Conservation (phyloP, 352 stramenopile genomes). For the Phytophthora pisi region DNA sequence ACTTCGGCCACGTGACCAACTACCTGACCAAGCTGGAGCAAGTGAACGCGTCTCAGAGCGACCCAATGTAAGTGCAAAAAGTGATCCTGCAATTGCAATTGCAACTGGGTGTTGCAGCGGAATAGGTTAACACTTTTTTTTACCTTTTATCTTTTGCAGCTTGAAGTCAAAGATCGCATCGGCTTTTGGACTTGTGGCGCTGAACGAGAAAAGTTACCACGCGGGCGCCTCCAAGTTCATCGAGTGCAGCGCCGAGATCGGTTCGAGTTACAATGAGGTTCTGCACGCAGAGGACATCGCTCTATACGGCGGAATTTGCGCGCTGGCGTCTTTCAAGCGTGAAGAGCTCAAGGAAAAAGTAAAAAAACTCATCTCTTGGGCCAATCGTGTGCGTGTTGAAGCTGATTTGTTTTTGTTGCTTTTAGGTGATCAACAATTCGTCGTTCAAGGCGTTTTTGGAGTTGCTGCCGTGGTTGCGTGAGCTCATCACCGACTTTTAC, state of each 20-base stretch:
- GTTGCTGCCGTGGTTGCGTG: constrained; percentile 83
- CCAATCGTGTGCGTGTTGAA: no score
- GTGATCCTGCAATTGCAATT: background rate
- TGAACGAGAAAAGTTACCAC: constrained; percentile 86
- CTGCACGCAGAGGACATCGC: constrained; percentile 89
- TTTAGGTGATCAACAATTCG: constrained; percentile 85
- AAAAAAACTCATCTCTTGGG: no score
- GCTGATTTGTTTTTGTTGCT: background rate
- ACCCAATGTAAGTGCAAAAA: constrained; percentile 56
- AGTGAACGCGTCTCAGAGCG: constrained; percentile 67
- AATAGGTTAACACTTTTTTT: constrained; percentile 1
- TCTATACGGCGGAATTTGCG: constrained; percentile 86
- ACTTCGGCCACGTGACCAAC: constrained; percentile 86
- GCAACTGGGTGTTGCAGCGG: background rate
- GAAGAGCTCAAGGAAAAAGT: constrained; percentile 83
- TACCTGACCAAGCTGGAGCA: constrained; percentile 90
- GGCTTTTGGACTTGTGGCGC: constrained; percentile 76
- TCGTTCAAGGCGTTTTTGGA: constrained; percentile 91
- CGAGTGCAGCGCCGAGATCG: constrained; percentile 81
- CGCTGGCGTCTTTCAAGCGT: constrained; percentile 84
- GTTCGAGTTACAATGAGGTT: constrained; percentile 82
- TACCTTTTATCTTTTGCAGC: constrained; percentile 42
- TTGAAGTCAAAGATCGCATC: constrained; percentile 85
- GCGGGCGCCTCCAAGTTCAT: constrained; percentile 81
- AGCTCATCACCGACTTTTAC: constrained; percentile 91